Evolutionary conservation across 2,329 filamentous ascomycete species (phyloP), one percentile per base, ranked within the genome.

Genomic region (Xylaria sp.): DNA sequence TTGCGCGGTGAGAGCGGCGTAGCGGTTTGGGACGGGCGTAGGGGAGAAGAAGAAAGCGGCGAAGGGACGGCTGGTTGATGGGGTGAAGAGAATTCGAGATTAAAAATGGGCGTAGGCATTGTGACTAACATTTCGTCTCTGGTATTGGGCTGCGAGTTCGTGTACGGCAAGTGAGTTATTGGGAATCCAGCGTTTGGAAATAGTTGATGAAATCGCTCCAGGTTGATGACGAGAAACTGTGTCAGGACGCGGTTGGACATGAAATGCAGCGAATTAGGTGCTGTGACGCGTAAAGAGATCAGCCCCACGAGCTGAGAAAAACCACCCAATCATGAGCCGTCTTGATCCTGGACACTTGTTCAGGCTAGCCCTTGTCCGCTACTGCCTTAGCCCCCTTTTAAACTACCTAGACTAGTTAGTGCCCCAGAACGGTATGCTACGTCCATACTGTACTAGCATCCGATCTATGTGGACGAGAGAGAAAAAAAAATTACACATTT

Each of bases 11-110:
- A 81, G 8, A 82, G 74, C 10, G 77, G 77, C 11, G 75, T 73
- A 10, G 77, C 76, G n/a, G 78, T 76, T 10, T 83, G 81, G 4
- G 81, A 78, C n/a, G 81, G 79, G 67, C 84, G 83, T 54, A 86
- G 73, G 11, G 85, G 85, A 2, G 85, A 86, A 2, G 85, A 87
- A 2, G 85, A 85, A 3, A 87, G 81, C 5, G 84, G 85, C 48
- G 85, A 87, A 1, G 85, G 75, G 29, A 81, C 75, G 35, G 74
- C 63, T 1, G 85, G 85, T 15, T 79, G 79, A 72, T 81, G 72
- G 40, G 70, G 69, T 73, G 80, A 81, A 31, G 72, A 71, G 63
- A 75, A 71, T 58, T 76, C 73, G 52, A 75, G 66, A 65, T 77
- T 76, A 69, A 82, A 80, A 49, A 78, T 75, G 17, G 81, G 78